Evolutionary conservation across 1,284 basidiomycete species (phyloP), one percentile per base, ranked within the genome.

Genomic region (Cutaneotrichosporon mucoides): DNA sequence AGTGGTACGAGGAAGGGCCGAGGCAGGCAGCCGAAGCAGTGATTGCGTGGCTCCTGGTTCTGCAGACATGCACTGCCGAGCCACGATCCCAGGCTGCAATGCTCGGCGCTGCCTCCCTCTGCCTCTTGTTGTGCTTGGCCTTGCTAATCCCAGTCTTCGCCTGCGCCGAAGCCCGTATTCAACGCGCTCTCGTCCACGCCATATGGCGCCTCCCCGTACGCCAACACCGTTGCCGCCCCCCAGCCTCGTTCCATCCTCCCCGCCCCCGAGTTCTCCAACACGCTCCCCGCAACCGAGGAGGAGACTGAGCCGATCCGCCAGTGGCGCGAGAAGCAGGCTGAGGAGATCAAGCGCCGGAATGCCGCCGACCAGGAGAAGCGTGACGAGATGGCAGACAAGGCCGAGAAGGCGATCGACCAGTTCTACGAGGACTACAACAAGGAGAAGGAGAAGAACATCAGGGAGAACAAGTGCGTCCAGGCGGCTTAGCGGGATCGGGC

Each of bases 351-450:
- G 71, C 82, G 83, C 84, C 70, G 94, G 85, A 84, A 85, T 75
- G 91, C 90, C 66, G 85, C 83, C 50, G 88, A 89, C 42, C 86
- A 87, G 76, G 83, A 82, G 51, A 88, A 86, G 76, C 87, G 89
- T 68, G 88, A 91, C 68, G 92, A 95, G 72, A 91, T 88, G 51
- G 87, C 93, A 68, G 83, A 85, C 54, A 90, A 88, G 75, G 96
- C 96, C 16, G 93, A 98, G 76, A 85, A 87, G 69, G 84, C 89
- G 36, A 97, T 99, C 66, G 95, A 99, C 79, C 85, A 89, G 71
- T 99, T 98, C 77, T 99, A 99, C 77, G 91, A 92, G 73, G 87
- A 91, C 57, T 98, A 99, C 78, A 86, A 92, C 58, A 82, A 84
- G 64, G 89, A 91, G 81, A 97, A 96, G 82, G 92, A 95, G 80